Evolutionary conservation across 2,329 filamentous ascomycete genomes (phyloP).

Genomic region (Ophiostoma sp.): DNA sequence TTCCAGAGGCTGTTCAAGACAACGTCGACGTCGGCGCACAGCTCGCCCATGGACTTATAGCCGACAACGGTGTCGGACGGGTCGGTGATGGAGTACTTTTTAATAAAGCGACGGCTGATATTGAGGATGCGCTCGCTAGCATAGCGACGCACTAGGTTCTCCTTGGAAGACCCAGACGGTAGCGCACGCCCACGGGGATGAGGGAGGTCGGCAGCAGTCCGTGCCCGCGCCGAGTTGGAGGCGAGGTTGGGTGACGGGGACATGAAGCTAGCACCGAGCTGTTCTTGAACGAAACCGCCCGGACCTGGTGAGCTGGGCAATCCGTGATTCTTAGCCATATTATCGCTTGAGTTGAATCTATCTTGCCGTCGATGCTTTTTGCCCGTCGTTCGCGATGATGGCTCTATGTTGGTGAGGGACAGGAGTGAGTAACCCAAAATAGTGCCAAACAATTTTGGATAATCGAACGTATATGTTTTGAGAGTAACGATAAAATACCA

Average conservation of each 20-base stretch:
- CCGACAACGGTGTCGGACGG: slow-evolving; percentile 46
- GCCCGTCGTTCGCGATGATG: neutral
- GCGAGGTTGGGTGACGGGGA: slow-evolving; percentile 42
- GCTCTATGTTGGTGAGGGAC: neutral
- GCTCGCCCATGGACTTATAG: slow-evolving; percentile 59
- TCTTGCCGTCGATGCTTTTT: neutral
- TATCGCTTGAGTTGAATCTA: neutral
- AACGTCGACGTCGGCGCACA: slow-evolving; percentile 67
- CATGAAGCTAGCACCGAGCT: slow-evolving; percentile 27
- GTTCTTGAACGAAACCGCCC: slow-evolving; percentile 47
- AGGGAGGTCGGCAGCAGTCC: slow-evolving; percentile 39
- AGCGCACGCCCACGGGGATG: slow-evolving; percentile 51
- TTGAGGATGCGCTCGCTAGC: slow-evolving; percentile 49
- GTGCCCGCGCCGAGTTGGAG: slow-evolving; percentile 38
- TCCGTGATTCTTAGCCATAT: neutral
- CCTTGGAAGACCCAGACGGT: slow-evolving; percentile 53
- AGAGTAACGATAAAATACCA: neutral
- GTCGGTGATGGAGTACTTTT: slow-evolving; percentile 48
- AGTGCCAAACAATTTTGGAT: neutral
- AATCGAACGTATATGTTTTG: neutral
- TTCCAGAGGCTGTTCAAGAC: slow-evolving; percentile 80
- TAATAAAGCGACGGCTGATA: slow-evolving; percentile 54
- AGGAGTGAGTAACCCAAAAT: neutral
- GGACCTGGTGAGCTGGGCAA: slow-evolving; percentile 28
- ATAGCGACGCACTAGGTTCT: slow-evolving; percentile 54